Base-by-base conservation (phyloP, 495 filamentous ascomycete genomes). In the Ramalina intermedia region DNA sequence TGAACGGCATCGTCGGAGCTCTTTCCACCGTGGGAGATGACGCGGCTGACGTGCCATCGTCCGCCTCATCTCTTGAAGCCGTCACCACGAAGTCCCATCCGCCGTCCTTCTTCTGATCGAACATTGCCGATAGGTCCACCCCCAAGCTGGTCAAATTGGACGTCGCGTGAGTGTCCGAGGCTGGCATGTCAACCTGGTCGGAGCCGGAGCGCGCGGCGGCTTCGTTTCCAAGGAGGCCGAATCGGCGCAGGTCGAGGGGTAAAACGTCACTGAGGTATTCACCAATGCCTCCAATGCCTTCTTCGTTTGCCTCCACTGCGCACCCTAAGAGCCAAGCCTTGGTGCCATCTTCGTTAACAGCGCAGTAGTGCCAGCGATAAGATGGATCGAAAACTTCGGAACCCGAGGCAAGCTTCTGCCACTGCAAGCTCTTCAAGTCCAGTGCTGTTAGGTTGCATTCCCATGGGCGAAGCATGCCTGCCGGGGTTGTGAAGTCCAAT, bases 331-430 rank as follows among this genome's bases (percentile, higher is more conserved):
- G 68, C 87, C 94, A 98, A 9, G 87, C 90, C 56, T 93, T 94
- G 2, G 91, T 96, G 1, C 87, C 88, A 48, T 88, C 81, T 53
- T 91, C 79, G 60, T 95, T 87, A 63, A 94, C 80, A 0, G 86
- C 88, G 61, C 91, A 96, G 61, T 98, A 98, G 63, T 96, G 90
- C 93, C 93, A 96, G 43, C 87, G 79, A 61, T 88, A 96, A 9
- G 82, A 82, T 1, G 78, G 72, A 46, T 83, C 72, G 66, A 96
- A 96, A 21, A 96, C 82, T 59, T 96, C 93, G 24, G 82, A 81
- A 8, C 91, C 93, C 53, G 95, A 89, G 9, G 87, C 89, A 6
- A 98, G 66, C 58, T 85, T 89, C 61, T 91, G 87, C 91, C 91
- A 98, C 36, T 87, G 80, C 43, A 96, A 65, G 13, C 85, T 79